Conservation (phyloP, 2,329 filamentous ascomycete species). For the Epichloe baconii region DNA sequence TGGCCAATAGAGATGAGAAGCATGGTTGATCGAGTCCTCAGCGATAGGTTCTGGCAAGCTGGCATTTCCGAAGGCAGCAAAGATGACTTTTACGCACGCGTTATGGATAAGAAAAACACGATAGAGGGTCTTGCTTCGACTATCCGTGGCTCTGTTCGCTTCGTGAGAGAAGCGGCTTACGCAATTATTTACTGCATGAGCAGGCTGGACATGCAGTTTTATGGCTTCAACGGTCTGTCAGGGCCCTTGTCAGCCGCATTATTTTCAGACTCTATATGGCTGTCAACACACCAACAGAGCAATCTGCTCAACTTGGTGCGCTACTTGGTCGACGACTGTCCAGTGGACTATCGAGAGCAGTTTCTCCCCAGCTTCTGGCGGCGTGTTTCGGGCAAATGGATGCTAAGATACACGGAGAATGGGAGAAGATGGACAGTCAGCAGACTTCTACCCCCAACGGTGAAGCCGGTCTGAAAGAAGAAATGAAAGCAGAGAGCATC, state of each 20-base stretch:
- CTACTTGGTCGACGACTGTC: constrained; percentile 85
- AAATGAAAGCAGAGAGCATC: constrained; percentile 98
- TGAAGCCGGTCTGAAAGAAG: constrained; percentile 70
- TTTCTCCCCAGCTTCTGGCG: constrained; percentile 74
- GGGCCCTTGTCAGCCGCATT: constrained; percentile 71
- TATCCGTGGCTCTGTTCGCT: constrained; percentile 75
- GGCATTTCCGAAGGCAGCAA: constrained; percentile 92
- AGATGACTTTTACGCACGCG: constrained; percentile 89
- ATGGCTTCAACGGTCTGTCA: constrained; percentile 75
- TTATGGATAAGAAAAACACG: constrained; percentile 76
- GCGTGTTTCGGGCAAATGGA: constrained; percentile 80
- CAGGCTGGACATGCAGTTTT: constrained; percentile 75
- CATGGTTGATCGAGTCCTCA: constrained; percentile 71
- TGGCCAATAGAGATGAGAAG: constrained; percentile 62
- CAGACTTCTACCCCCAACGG: constrained; percentile 51
- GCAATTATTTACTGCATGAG: constrained; percentile 92
- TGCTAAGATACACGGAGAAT: constrained; percentile 73
- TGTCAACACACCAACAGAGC: constrained; percentile 88
- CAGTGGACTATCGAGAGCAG: constrained; percentile 57
- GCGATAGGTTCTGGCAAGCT: constrained; percentile 95
- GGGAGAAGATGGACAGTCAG: constrained; percentile 60
- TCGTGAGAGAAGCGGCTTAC: constrained; percentile 86
- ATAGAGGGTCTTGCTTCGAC: constrained; percentile 91
- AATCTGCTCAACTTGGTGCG: constrained; percentile 83
- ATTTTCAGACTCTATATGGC: constrained; percentile 65